phyloP scores from a whole-genome alignment of 768 basidiomycete genomes.

The Tylopilus subfusipes region DNA sequence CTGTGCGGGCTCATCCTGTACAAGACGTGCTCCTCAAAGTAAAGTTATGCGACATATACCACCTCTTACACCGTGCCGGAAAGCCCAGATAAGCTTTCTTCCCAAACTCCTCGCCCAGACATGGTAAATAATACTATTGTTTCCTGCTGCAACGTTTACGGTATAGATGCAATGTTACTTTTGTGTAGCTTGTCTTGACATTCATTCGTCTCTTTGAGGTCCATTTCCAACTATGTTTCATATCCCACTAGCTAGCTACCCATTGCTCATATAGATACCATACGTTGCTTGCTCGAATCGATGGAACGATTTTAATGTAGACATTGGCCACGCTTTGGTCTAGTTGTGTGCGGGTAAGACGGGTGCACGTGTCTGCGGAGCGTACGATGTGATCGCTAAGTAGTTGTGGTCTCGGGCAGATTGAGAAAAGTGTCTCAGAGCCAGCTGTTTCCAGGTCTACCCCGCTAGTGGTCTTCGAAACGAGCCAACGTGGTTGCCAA shows the following conservation, averaged over 20 bases:
- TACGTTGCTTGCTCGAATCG: neutral
- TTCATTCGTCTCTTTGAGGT: neutral
- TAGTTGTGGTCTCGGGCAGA: too few relatives aligned
- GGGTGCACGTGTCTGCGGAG: too few relatives aligned
- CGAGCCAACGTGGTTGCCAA: too few relatives aligned
- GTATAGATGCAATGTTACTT: neutral
- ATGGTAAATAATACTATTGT: neutral
- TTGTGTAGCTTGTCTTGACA: neutral
- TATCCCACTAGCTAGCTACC: neutral
- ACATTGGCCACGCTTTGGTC: too few relatives aligned
- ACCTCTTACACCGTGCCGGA: neutral
- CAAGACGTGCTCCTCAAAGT: constrained; percentile 72
- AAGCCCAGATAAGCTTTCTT: neutral
- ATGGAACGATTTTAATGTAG: neutral
- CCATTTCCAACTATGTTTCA: neutral
- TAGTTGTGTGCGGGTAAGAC: too few relatives aligned
- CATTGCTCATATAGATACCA: constrained; percentile 11
- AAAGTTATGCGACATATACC: neutral
- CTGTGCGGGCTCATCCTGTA: constrained; percentile 80
- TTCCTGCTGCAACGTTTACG: neutral
- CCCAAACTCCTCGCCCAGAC: neutral
- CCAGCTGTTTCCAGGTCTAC: too few relatives aligned
- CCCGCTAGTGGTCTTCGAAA: too few relatives aligned
- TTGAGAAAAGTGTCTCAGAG: too few relatives aligned
- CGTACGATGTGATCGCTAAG: too few relatives aligned